Evolutionary conservation across 768 basidiomycete species (phyloP), one percentile per base, ranked within the genome.

Genomic region (Peribolospora kevripleyi): DNA sequence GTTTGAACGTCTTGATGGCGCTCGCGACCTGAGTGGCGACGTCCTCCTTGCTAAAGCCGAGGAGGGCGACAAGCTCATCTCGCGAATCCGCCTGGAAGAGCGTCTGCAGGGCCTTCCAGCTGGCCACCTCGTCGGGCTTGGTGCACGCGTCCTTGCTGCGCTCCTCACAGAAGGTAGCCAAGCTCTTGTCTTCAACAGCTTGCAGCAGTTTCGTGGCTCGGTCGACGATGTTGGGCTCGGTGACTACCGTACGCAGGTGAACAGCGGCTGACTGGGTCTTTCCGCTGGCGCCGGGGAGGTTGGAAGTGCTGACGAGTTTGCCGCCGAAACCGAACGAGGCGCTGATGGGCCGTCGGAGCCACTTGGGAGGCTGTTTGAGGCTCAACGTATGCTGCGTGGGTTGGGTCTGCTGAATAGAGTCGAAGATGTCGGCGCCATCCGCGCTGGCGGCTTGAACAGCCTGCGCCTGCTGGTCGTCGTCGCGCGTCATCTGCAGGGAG

Each of bases 311-410:
- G 9, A 84, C 77, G 25, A 98, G 73, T 62, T 81, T 78, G 39
- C 91, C 91, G 3, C 88, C 85, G 61, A 88, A 97, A 0, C 90
- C 91, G 61, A 91, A 97, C 0, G 84, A 79, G 50, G 71, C 75
- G 0, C 81, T 79, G 0, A 75, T 72, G 0, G 91, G 85, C 14
- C 90, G 76, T 42, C 83, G 79, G 10, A 97, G 75, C 93, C 91
- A 97, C 63, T 86, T 90, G 1, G 91, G 91, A n/a, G 87, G 82
- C 62, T 90, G 85, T 65, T 83, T 83, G 59, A 95, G 76, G 0
- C 87, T 84, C 13, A 91, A 71, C 0, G 79, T 82, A 14, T 65
- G 65, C 50, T 66, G 60, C 54, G 61, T 61, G 14, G 62, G 61
- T 3, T 66, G 60, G 58, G 70, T 73, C 61, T 70, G 73, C 11